phyloP scores from a whole-genome alignment of 177 flowering plant species.

The Vitis hybrid region DNA sequence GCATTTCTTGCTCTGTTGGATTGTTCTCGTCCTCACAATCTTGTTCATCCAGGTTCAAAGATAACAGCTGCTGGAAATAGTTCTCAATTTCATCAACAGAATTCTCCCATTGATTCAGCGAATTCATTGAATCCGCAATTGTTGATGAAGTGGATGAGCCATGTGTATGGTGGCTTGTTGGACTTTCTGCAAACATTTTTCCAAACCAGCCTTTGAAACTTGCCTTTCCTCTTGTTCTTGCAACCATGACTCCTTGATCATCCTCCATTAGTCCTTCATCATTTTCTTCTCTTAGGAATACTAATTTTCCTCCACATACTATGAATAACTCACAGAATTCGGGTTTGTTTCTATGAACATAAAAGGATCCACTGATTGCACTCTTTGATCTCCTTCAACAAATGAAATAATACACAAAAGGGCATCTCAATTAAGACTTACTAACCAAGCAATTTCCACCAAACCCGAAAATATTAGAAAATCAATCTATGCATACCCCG shows the following conservation, averaged over 20 bases:
- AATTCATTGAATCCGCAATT: slow-evolving; percentile 6
- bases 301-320: slow-evolving; percentile 55
- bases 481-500: slow-evolving; percentile 30
- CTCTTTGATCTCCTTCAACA: slow-evolving; percentile 50
- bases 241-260: slow-evolving; percentile 34
- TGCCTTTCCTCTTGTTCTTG: slow-evolving; percentile 31
- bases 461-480: neutral
- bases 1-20: slow-evolving; percentile 15
- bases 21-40: slow-evolving; percentile 19
- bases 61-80: slow-evolving; percentile 40
- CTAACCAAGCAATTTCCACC: neutral
- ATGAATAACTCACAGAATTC: slow-evolving; percentile 56
- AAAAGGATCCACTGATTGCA: slow-evolving; percentile 50
- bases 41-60: slow-evolving; percentile 25
- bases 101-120: slow-evolving; percentile 41
- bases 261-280: slow-evolving; percentile 41
- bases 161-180: slow-evolving; percentile 3
- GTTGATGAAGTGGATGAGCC: slow-evolving; percentile 7
- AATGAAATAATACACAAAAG: neutral
- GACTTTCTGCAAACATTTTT: slow-evolving; percentile 29
- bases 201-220: slow-evolving; percentile 41
- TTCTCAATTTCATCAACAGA: slow-evolving; percentile 39
- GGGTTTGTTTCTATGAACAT: slow-evolving; percentile 53
- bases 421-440: neutral
- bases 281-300: slow-evolving; percentile 37